Evolutionary conservation across 257 asterid genomes (phyloP).

Genomic region (Gynochthodes officinalis): DNA sequence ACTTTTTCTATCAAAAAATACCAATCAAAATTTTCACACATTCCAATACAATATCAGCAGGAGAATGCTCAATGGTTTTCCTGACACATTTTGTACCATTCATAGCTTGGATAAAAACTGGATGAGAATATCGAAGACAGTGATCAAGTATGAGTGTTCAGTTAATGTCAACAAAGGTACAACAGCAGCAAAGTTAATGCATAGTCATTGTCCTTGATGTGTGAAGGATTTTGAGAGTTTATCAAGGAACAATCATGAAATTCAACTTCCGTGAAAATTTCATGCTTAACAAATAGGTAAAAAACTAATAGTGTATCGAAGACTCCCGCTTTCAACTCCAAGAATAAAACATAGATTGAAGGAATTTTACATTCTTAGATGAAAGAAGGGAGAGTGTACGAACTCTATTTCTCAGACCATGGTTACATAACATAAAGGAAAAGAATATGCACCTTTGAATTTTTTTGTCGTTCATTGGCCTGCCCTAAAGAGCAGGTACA

Average conservation of each 20-base stretch:
- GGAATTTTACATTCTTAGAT: background rate
- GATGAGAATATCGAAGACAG: background rate
- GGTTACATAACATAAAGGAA: background rate
- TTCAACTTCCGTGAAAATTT: background rate
- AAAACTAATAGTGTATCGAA: background rate
- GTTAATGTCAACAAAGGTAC: background rate
- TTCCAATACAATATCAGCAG: background rate
- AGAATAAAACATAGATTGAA: background rate
- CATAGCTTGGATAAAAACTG: background rate
- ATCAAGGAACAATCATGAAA: background rate
- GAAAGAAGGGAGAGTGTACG: background rate
- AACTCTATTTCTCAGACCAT: background rate
- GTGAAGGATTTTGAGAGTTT: background rate
- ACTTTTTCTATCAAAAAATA: no score
- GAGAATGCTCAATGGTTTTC: background rate
- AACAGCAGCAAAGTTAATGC: background rate
- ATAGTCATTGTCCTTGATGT: background rate
- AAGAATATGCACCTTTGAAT: background rate
- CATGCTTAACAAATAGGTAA: background rate
- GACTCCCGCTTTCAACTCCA: background rate
- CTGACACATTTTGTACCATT: background rate
- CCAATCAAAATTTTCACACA: no score
- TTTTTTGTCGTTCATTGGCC: background rate
- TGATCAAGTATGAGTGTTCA: background rate
- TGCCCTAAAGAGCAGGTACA: background rate